Evolutionary conservation across 1,284 basidiomycete species (phyloP), one percentile per base, ranked within the genome.

Genomic region (Moniliella sp.): DNA sequence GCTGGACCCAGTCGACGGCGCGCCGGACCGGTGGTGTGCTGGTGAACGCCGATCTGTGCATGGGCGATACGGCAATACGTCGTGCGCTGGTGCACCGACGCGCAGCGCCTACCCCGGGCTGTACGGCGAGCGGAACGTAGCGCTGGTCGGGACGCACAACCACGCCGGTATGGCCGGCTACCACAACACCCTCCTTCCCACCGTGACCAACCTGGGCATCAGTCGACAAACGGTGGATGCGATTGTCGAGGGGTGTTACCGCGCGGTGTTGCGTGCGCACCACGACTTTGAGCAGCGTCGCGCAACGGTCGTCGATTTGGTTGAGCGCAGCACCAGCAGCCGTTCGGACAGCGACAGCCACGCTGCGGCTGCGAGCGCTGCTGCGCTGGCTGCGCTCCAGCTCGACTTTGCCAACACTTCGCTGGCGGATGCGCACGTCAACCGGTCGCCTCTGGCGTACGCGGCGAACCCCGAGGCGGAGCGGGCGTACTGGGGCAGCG

Each of bases 151-250:
- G 25, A 81, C 78, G 0, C 78, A 82, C 52, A 68, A 66, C 43
- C 78, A 82, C 56, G 66, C 74, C 1, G 78, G 78, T 11, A 77
- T 78, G 11, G 78, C 76, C 17, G 78, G 78, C 0, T 81, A 77
- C 58, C 65, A 75, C 38, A 48, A 61, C 64, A 68, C 78, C 46
- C 67, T 81, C 16, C 69, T 81, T 15, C 76, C 77, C 0, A 76
- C 79, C 48, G 41, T 80, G 21, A 78, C 76, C 3, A 69, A 75
- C 5, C 65, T 75, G 2, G 78, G 78, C 12, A 75, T 78, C 45
- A 72, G 79, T 38, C 33, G 48, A 34, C 48, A 62, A 37, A 60
- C 47, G 14, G 74, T 74, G 18, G 67, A 72, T 36, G 76, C 75
- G 2, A 76, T 78, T 46, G 66, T 78, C 15, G 52, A 66, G 11